Conservation (phyloP, 2,329 filamentous ascomycete genomes). For the Venturia asperata region DNA sequence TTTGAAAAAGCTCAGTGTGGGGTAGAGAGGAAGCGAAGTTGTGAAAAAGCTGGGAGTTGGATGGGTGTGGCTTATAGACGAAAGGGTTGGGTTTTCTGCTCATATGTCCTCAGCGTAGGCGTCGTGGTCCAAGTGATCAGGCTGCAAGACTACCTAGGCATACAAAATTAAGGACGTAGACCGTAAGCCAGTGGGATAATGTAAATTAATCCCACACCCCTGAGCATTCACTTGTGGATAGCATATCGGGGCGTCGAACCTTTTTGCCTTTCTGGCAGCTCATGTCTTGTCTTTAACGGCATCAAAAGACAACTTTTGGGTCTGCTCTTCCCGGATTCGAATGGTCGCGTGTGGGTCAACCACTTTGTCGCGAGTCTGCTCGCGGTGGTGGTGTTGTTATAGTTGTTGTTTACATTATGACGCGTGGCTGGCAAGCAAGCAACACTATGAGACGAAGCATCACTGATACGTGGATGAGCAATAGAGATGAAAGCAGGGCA, state of each 20-base stretch:
- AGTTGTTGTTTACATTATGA: not conserved
- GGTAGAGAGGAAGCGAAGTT: not conserved
- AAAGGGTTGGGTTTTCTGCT: not conserved
- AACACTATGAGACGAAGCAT: not conserved
- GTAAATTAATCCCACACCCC: not conserved
- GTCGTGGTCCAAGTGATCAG: slow-evolving; percentile 6
- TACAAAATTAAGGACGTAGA: not conserved
- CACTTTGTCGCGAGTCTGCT: not conserved
- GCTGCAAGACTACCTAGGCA: slow-evolving; percentile 8
- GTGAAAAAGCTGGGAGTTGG: not conserved
- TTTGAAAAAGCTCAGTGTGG: not conserved
- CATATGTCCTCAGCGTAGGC: slow-evolving; percentile 9
- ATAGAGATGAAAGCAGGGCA: not conserved
- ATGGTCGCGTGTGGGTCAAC: not conserved
- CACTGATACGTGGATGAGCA: not conserved
- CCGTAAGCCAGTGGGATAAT: not conserved
- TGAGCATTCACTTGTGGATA: slow-evolving; percentile 7
- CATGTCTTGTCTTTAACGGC: not conserved
- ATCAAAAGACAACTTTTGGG: not conserved
- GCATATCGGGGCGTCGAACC: slow-evolving; percentile 7
- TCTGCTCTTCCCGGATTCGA: not conserved
- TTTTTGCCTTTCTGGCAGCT: not conserved
- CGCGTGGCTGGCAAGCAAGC: not conserved
- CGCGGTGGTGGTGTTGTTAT: not conserved
- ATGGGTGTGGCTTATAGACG: not conserved